Evolutionary conservation across 768 basidiomycete species (phyloP), one percentile per base, ranked within the genome.

Genomic region (Russula emetica): DNA sequence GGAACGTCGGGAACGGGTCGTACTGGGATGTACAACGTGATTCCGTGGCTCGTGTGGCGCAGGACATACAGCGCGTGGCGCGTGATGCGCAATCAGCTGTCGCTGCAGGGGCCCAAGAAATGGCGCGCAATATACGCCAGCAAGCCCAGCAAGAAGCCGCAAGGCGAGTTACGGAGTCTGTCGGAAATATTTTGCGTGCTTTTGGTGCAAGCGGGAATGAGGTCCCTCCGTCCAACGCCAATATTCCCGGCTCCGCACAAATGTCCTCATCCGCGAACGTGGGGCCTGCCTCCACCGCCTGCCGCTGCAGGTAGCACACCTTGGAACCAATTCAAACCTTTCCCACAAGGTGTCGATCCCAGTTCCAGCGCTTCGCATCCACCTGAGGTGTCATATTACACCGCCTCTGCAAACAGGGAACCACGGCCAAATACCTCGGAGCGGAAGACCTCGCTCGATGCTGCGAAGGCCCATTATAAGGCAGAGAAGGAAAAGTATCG

Each of bases 1-100:
- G 76, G 55, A 88, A 91, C 67, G 77, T 85, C 5, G 77, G 79
- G 6, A 82, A 77, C 56, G 90, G 88, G 26, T 77, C 80, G 10
- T 92, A 92, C 71, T 92, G 87, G 88, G 72, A 76, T 40, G 73
- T 79, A 32, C 87, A 90, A 69, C 82, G 85, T 54, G 81, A 82
- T 10, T 76, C 81, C 3, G 73, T 90, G 50, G 80, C 83, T 9
- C 81, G 82, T 24, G 82, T 84, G 22, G 85, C 83, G 4, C 79
- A 81, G 38, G 78, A 81, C 40, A 69, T 87, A 9, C 78, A 81
- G 18, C 82, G 80, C 58, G 76, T 76, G 52, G 77, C 83, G 1
- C 67, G 77, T 50, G 69, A 74, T 34, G 61, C 71, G 24, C 68
- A 69, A 26, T 69, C 69, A 1, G 74, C 76, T 54, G 71, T 75